Evolutionary conservation across 768 basidiomycete genomes (phyloP).

Genomic region (Mycena albidolilacea): DNA sequence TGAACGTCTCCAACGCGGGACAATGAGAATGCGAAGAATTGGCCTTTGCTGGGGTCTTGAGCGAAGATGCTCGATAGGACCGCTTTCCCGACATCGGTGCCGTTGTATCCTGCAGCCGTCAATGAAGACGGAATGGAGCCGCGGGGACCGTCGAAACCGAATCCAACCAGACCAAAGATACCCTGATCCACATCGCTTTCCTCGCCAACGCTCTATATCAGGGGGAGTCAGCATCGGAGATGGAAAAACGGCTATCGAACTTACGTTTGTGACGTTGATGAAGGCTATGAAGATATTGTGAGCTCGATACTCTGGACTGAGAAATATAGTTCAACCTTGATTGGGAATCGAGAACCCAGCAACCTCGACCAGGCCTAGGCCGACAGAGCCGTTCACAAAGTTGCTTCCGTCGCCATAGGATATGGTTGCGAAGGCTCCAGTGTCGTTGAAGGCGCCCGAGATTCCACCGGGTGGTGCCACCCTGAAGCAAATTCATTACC

Average conservation of each 20-base stretch:
- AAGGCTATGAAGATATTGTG: constrained; percentile 43
- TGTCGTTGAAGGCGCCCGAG: constrained; percentile 50
- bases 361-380: constrained; percentile 49
- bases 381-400: constrained; percentile 52
- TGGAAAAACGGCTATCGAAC: not conserved
- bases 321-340: constrained; percentile 32
- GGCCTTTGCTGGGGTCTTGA: constrained; percentile 51
- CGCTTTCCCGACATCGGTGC: constrained; percentile 41
- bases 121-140: constrained; percentile 37
- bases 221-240: not conserved
- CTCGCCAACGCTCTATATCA: constrained; percentile 29
- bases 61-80: constrained; percentile 58
- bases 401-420: constrained; percentile 55
- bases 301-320: not conserved
- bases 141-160: constrained; percentile 49
- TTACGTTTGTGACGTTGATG: constrained; percentile 45
- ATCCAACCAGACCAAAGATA: constrained; percentile 53
- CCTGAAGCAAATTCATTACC: constrained; percentile 40
- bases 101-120: constrained; percentile 24
- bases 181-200: constrained; percentile 34
- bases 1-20: constrained; percentile 57
- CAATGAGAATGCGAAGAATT: constrained; percentile 60
- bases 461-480: constrained; percentile 52
- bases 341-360: constrained; percentile 47
- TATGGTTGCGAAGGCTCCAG: constrained; percentile 46